Base-by-base conservation (phyloP, 2,329 filamentous ascomycete species). In the Talaromyces sp. region DNA sequence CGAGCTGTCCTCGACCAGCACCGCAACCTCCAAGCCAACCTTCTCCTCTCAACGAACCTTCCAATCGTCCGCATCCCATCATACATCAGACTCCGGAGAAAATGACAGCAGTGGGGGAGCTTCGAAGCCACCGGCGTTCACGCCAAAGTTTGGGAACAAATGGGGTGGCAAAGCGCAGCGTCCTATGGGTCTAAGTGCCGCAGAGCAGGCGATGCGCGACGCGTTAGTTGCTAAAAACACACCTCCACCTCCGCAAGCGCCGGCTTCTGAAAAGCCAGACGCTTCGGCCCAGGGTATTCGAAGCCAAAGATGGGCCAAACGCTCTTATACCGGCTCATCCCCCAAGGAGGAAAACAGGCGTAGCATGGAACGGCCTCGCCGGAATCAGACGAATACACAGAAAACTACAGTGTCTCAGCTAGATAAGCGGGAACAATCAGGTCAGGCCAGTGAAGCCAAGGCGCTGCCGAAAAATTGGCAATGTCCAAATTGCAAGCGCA, bases 1-100 rank as follows among this genome's bases (percentile, higher is more conserved):
- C 64, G 73, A 75, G 61, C 65, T 73, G 62, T 68, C 70, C 62
- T 64, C 70, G 51, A 64, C 66, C 40, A 63, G 64, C 50, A 58
- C 56, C 51, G 62, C 54, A 17, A 44, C 43, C 39, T 49, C 60
- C 48, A 53, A 58, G 29, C 45, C 63, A 47, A 50, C 49, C 37
- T 55, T 56, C 42, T 35, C 59, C 32, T 61, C 66, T 49, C 64
- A 67, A 52, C 71, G 73, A 49, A 57, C 61, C 6, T 75, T 77
- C 55, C 69, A 63, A 40, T 66, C 69, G 10, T 72, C 68, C 33
- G 50, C 63, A 22, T 49, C 53, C 24, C 55, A 48, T 36, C 54
- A 57, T 29, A 64, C 68, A 39, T 66, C 66, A 16, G 60, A 66
- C 10, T 55, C 60, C 20, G 53, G 59, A 11, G 50, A 56, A 41